Percentiles rank a stretch among this genome's conserved stretches.
Evolutionary conservation across 1,284 basidiomycete genomes (phyloP).

Genomic region (Xanthoconium separans): DNA sequence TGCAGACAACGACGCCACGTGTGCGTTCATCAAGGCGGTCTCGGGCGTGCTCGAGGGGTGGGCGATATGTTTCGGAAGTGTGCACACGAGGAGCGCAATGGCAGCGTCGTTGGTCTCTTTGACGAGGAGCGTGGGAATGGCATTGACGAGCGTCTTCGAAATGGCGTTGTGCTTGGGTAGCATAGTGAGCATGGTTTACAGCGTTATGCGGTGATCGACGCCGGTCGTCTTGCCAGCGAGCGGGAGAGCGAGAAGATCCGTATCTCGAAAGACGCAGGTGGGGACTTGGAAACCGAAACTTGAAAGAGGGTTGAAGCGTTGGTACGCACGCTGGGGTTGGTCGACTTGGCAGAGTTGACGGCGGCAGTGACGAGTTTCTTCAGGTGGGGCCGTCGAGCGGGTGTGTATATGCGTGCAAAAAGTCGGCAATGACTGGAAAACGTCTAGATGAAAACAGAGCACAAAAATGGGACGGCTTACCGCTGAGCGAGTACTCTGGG

Average conservation of each 20-base stretch:
- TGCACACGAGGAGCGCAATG: slow-evolving; percentile 50
- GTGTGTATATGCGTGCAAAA: slow-evolving; percentile 57
- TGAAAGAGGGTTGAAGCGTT: slow-evolving; percentile 64
- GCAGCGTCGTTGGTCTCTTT: slow-evolving; percentile 81
- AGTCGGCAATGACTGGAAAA: slow-evolving; percentile 49
- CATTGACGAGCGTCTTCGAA: slow-evolving; percentile 56
- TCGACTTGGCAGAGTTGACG: slow-evolving; percentile 77
- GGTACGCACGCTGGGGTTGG: slow-evolving; percentile 61
- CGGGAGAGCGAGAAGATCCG: slow-evolving; percentile 71
- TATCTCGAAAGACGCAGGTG: slow-evolving; percentile 37
- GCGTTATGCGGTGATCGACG: slow-evolving; percentile 78
- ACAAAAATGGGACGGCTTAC: slow-evolving; percentile 36
- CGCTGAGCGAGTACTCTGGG: slow-evolving; percentile 65
- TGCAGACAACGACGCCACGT: too few relatives aligned
- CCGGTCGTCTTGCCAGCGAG: slow-evolving; percentile 83
- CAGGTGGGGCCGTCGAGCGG: slow-evolving; percentile 55
- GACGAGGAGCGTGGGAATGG: slow-evolving; percentile 57
- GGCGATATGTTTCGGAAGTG: slow-evolving; percentile 60
- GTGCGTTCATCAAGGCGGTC: slow-evolving; percentile 53
- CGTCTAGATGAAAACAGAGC: slow-evolving; percentile 4
- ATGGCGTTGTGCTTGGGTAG: slow-evolving; percentile 51
- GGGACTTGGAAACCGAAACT: slow-evolving; percentile 42
- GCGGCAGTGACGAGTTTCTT: slow-evolving; percentile 64
- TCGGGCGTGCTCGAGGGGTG: slow-evolving; percentile 47
- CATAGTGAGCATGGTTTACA: slow-evolving; percentile 74